These are phyloP conservation scores for Austropuccinia psidii DNA, from an alignment of 1,284 basidiomycete genomes.

Conservation along the genomic window DNA sequence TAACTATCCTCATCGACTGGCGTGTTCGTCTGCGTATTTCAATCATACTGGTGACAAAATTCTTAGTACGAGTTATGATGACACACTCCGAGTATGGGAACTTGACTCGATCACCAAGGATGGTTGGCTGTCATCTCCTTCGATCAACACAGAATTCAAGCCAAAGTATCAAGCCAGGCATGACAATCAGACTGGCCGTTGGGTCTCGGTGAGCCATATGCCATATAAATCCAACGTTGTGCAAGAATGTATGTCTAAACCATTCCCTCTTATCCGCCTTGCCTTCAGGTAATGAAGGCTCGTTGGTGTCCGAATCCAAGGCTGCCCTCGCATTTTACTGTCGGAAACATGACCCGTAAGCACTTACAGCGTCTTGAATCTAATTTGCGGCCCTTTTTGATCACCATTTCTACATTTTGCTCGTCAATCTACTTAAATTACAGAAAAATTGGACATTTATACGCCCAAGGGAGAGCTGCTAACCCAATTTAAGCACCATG, in stretches of 20 bases:
- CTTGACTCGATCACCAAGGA: not conserved
- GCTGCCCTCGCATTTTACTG: slow-evolving; percentile 22
- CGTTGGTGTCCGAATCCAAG: slow-evolving; percentile 25
- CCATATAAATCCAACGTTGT: not conserved
- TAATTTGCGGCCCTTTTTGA: not conserved
- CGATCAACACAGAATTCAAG: not conserved
- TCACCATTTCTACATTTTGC: not conserved
- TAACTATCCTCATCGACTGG: slow-evolving; percentile 17
- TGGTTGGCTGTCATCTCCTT: not conserved
- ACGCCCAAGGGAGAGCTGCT: slow-evolving; percentile 23
- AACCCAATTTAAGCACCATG: slow-evolving; percentile 3
- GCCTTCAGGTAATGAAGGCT: slow-evolving; percentile 22
- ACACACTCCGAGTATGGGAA: slow-evolving; percentile 18
- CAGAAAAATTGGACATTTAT: slow-evolving; percentile 29
- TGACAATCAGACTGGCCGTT: slow-evolving; percentile 32
- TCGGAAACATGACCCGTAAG: slow-evolving; percentile 34
- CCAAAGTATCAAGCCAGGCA: slow-evolving; percentile 8
- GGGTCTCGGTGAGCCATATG: slow-evolving; percentile 19
- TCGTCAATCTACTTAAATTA: not conserved
- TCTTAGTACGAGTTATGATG: slow-evolving; percentile 31
- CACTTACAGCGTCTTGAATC: not conserved
- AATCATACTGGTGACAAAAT: not conserved
- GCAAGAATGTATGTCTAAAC: not conserved
- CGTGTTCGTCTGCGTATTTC: slow-evolving; percentile 33
- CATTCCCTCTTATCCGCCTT: not conserved